Evolutionary conservation across 2,329 filamentous ascomycete genomes (phyloP).

Genomic region (Podosphaera leucotricha): DNA sequence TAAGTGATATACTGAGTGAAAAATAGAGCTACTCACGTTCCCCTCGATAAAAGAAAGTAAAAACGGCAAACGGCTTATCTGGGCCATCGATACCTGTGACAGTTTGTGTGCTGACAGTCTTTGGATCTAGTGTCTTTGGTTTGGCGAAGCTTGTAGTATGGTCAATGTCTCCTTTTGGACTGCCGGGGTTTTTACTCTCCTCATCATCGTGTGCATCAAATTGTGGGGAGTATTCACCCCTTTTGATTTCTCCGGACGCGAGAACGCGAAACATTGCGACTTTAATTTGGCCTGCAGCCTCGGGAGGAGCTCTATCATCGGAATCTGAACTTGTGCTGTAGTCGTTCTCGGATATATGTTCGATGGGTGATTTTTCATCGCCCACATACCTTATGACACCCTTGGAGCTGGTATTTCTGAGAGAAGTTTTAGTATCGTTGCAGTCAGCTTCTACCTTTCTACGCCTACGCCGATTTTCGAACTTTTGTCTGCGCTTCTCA

Average conservation of each 20-base stretch:
- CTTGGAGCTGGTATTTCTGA: conserved; percentile 12
- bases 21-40: conserved; percentile 41
- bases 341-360: conserved; percentile 37
- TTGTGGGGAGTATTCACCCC: conserved; percentile 91
- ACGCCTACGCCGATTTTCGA: conserved; percentile 41
- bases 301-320: conserved; percentile 64
- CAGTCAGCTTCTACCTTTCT: conserved; percentile 28
- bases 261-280: conserved; percentile 88
- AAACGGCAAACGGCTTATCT: conserved; percentile 86
- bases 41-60: conserved; percentile 94
- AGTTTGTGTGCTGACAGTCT: conserved; percentile 94
- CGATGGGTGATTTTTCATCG: conserved; percentile 50
- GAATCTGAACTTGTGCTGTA: conserved; percentile 56
- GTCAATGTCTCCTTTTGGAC: conserved; percentile 62
- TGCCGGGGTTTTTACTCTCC: conserved; percentile 23
- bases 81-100: conserved; percentile 96
- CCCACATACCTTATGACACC: conserved; percentile 60
- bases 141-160: conserved; percentile 97
- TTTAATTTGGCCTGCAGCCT: conserved; percentile 94
- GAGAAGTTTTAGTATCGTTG: conserved; percentile 17
- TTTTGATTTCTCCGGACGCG: conserved; percentile 90
- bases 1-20: not conserved
- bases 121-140: conserved; percentile 84
- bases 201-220: conserved; percentile 95
- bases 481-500: conserved; percentile 68